Base-by-base conservation (phyloP, 2,329 filamentous ascomycete species). In the Monosporascus sp. region DNA sequence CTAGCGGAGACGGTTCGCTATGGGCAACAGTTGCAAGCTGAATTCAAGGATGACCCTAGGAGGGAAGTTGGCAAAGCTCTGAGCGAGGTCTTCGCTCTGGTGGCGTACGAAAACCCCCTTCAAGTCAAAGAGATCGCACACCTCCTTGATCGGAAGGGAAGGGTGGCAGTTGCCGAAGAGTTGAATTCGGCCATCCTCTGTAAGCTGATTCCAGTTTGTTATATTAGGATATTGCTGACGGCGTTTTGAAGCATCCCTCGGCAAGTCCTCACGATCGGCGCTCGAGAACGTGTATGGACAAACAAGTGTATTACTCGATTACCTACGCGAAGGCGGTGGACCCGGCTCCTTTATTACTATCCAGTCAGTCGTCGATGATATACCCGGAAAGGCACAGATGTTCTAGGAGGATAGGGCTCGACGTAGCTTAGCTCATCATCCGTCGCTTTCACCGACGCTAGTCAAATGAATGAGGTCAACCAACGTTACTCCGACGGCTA, bases 171-270 rank as follows among this genome's bases (percentile, higher is more conserved):
- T 41, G 92, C 92, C 8, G 94, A 99, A 73, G 92, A 96, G 70
- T 77, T 99, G 53, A 97, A 97, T 71, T 90, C 90, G 56, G 92
- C 91, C 47, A 96, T 99, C 63, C 71, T 99, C 56, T 85, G 91
- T 96, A 76, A 75, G 85, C 79, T 52, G 52, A 61, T 56, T 34
- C 31, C 11, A 34, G 31, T 34, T 34, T 34, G 31, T 34, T 34
- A 11, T 34, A 34, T 14, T 34, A 34, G 31, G 31, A 34, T 34
- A 34, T 49, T 14, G 40, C 58, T 65, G 51, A 62, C 54, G 6
- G 6, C 44, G 50, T 34, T 34, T 19, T 45, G 11, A 40, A 97
- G 93, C 91, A 43, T 95, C 90, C 1, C 79, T 97, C 3, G 94
- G 94, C 49, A 95, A 96, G 72, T 93, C 91, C 0, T 91, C 90